Evolutionary conservation across 768 basidiomycete genomes (phyloP).

Genomic region (Rhodosporidiobolus odoratus): DNA sequence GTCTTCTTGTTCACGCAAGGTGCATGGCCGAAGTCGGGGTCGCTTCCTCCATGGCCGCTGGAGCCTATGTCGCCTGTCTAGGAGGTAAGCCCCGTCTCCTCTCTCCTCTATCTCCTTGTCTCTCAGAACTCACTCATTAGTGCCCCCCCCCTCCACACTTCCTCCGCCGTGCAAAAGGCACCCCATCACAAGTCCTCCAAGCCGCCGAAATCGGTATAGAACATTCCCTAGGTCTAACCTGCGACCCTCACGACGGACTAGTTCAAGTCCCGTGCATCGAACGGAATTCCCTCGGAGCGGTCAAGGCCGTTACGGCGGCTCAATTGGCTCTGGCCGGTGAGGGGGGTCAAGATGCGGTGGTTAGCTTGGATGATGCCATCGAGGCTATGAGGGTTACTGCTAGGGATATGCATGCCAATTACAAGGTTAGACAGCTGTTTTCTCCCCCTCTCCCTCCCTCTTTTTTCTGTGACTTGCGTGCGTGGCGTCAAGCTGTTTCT

Average conservation of each 20-base stretch:
- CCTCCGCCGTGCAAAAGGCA: too few species aligned
- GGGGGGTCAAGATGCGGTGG: conserved; percentile 74
- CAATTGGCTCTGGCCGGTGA: conserved; percentile 81
- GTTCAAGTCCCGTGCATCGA: conserved; percentile 96
- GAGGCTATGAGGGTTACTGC: conserved; percentile 91
- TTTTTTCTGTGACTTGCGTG: too few species aligned
- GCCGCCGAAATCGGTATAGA: conserved; percentile 66
- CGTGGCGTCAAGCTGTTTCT: too few species aligned
- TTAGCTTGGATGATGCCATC: conserved; percentile 75
- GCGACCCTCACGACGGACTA: conserved; percentile 77
- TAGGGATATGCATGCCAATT: conserved; percentile 82
- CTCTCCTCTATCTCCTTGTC: conserved; percentile 53
- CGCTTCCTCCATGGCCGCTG: conserved; percentile 92
- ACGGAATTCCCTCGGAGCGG: conserved; percentile 48
- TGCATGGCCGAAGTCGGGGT: conserved; percentile 97
- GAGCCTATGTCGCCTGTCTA: conserved; percentile 90
- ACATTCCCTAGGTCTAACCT: conserved; percentile 69
- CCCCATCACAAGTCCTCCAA: conserved; percentile 43
- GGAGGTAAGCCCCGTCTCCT: conserved; percentile 53
- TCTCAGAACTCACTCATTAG: not conserved
- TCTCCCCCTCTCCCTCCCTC: not conserved
- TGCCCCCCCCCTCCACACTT: conserved; percentile 52
- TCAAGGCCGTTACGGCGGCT: conserved; percentile 53
- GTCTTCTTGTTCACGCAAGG: not conserved
- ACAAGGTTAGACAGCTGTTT: conserved; percentile 51